These are phyloP conservation scores for Candida gorgasii DNA, from an alignment of 805 yeast genomes.

Conservation along the genomic window DNA sequence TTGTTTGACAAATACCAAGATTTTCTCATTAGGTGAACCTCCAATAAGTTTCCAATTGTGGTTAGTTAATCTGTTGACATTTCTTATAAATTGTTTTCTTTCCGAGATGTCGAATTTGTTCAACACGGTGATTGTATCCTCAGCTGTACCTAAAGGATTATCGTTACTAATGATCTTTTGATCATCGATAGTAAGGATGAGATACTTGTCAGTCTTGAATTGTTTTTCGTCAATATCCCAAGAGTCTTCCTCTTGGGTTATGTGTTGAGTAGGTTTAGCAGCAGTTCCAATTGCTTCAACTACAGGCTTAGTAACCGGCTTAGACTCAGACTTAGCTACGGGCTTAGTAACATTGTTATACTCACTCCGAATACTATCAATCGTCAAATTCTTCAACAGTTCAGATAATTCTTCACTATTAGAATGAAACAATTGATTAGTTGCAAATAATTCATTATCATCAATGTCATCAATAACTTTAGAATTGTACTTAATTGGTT, in stretches of 20 bases:
- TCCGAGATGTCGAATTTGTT: slow-evolving; percentile 35
- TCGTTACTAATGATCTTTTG: slow-evolving; percentile 28
- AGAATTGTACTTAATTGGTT: slow-evolving; percentile 2
- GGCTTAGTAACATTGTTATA: slow-evolving; percentile 50
- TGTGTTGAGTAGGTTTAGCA: not conserved
- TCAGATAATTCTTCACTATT: slow-evolving; percentile 16
- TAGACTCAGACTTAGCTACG: not conserved
- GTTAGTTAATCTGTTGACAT: slow-evolving; percentile 44
- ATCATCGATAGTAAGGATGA: slow-evolving; percentile 38
- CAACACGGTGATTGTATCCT: slow-evolving; percentile 45
- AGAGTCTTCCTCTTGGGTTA: not conserved
- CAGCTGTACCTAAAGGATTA: slow-evolving; percentile 36
- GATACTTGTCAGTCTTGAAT: slow-evolving; percentile 27
- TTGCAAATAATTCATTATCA: slow-evolving; percentile 16
- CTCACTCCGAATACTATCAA: slow-evolving; percentile 24
- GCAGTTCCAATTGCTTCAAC: not conserved
- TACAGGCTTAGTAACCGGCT: too few relatives aligned
- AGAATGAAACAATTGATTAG: slow-evolving; percentile 16
- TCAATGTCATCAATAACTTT: slow-evolving; percentile 10
- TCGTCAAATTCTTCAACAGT: slow-evolving; percentile 17
- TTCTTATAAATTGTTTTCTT: slow-evolving; percentile 32
- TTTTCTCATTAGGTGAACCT: slow-evolving; percentile 22
- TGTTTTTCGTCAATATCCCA: too few relatives aligned
- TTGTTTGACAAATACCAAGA: slow-evolving; percentile 17
- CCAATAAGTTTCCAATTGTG: slow-evolving; percentile 58